A percentile compares a stretch with the other conserved stretches of the same genome.
Evolutionary conservation across 495 filamentous ascomycete genomes (phyloP).

Genomic region (Aspergillus sclerotioniger): DNA sequence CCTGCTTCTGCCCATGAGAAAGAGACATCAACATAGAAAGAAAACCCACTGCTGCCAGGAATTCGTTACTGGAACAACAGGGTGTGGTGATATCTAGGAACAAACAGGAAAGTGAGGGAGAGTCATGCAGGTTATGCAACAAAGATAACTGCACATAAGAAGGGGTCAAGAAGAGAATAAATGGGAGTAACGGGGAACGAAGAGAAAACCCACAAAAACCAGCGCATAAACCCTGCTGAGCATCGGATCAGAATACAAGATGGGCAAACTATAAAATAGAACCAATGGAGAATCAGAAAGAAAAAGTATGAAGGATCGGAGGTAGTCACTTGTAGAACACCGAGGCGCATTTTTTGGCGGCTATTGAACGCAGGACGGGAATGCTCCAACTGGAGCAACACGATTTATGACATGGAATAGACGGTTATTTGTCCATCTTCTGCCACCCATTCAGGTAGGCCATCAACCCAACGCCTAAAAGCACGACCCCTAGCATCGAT

Average conservation of each 20-base stretch:
- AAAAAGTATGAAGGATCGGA: conserved; percentile 14
- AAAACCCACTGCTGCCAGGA: conserved; percentile 34
- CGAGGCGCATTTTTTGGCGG: not conserved
- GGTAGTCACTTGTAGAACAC: not conserved
- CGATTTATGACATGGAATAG: not conserved
- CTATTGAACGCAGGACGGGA: no score
- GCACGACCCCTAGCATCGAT: conserved; percentile 83
- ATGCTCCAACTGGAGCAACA: not conserved
- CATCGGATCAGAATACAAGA: conserved; percentile 22
- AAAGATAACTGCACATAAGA: conserved; percentile 23
- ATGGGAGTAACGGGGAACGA: conserved; percentile 13
- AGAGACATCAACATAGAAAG: conserved; percentile 27
- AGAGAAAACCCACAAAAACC: conserved; percentile 21
- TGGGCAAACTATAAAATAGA: conserved; percentile 22
- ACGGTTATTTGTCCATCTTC: conserved; percentile 57
- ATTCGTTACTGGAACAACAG: conserved; percentile 42
- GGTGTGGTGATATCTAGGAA: conserved; percentile 20
- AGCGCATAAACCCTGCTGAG: conserved; percentile 17
- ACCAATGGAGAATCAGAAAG: conserved; percentile 35
- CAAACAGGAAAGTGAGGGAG: conserved; percentile 26
- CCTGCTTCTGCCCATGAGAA: conserved; percentile 24
- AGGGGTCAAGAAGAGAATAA: conserved; percentile 1
- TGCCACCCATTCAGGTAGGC: conserved; percentile 90
- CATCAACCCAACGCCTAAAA: conserved; percentile 90
- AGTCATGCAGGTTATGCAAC: conserved; percentile 28